Conservation (phyloP, 2,329 filamentous ascomycete species). For the Aspergillus amoenus region DNA sequence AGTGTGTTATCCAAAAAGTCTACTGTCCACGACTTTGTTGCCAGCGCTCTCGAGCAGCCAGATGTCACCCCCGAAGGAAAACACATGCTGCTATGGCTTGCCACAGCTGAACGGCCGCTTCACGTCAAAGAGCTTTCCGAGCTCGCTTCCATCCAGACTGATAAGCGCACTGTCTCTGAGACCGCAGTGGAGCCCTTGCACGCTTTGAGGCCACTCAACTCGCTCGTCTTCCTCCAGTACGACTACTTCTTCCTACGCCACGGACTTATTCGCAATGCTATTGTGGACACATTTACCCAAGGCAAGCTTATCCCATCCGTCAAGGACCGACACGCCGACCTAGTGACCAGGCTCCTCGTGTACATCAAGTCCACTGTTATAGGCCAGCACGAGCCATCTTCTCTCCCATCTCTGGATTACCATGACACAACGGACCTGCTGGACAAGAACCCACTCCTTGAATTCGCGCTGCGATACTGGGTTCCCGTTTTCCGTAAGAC, state of each 20-base stretch:
- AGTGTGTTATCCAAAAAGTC: conserved; percentile 24
- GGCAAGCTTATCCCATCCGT: conserved; percentile 31
- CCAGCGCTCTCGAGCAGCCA: conserved; percentile 23
- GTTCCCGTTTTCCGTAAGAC: conserved; percentile 19
- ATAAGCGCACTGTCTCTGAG: conserved; percentile 31
- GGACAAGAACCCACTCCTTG: conserved; percentile 43
- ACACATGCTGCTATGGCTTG: conserved; percentile 38
- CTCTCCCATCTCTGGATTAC: conserved; percentile 27
- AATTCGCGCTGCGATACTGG: conserved; percentile 52
- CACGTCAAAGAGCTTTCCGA: conserved; percentile 31
- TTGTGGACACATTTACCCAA: conserved; percentile 32
- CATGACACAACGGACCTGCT: conserved; percentile 27
- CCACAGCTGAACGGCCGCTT: conserved; percentile 38
- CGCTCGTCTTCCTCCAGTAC: conserved; percentile 36
- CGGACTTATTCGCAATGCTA: conserved; percentile 30
- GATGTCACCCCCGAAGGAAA: conserved; percentile 31
- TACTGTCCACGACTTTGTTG: conserved; percentile 34
- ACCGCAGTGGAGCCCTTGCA: conserved; percentile 24
- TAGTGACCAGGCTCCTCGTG: conserved; percentile 32
- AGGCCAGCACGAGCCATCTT: conserved; percentile 31
- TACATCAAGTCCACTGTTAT: conserved; percentile 34
- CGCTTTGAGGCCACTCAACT: conserved; percentile 30
- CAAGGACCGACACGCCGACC: conserved; percentile 36
- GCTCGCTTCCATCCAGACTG: conserved; percentile 30
- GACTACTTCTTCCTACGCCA: conserved; percentile 38